phyloP scores from a whole-genome alignment of 352 stramenopile genomes.

The Phytophthora tubulina region DNA sequence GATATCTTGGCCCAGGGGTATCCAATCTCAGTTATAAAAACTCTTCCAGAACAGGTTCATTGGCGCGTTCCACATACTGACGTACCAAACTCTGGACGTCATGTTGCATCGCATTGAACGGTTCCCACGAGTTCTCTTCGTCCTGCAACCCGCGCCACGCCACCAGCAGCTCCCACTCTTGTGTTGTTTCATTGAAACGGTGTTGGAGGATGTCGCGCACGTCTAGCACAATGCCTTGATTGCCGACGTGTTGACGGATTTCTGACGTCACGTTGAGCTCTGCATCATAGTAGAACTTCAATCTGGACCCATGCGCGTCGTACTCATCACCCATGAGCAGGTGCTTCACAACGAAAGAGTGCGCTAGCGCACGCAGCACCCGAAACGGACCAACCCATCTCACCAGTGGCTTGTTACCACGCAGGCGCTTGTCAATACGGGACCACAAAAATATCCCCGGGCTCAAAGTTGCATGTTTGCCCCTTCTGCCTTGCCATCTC shows the following conservation, averaged over 20 bases:
- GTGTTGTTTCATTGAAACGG: not conserved
- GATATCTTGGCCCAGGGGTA: constrained; percentile 6
- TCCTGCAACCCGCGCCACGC: not conserved
- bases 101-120: not conserved
- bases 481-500: not conserved
- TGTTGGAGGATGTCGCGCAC: not conserved
- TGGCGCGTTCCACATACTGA: constrained; percentile 1
- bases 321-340: constrained; percentile 1
- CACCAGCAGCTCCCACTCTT: constrained; percentile 1
- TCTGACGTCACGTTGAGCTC: constrained; percentile 1
- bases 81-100: not conserved
- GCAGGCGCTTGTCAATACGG: constrained; percentile 4
- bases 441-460: constrained; percentile 1
- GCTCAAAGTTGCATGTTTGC: constrained; percentile 1
- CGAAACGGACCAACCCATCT: not conserved
- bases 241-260: not conserved
- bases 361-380: not conserved
- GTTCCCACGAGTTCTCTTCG: not conserved
- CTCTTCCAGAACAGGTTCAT: not conserved
- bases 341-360: constrained; percentile 6
- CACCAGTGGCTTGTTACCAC: constrained; percentile 5
- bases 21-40: constrained; percentile 3
- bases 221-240: constrained; percentile 1
- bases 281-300: constrained; percentile 11
- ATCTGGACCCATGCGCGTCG: constrained; percentile 4